Percentiles rank a stretch among this genome's conserved stretches.
phyloP scores from a whole-genome alignment of 352 stramenopile genomes.

The Saprolegnia parasitica region DNA sequence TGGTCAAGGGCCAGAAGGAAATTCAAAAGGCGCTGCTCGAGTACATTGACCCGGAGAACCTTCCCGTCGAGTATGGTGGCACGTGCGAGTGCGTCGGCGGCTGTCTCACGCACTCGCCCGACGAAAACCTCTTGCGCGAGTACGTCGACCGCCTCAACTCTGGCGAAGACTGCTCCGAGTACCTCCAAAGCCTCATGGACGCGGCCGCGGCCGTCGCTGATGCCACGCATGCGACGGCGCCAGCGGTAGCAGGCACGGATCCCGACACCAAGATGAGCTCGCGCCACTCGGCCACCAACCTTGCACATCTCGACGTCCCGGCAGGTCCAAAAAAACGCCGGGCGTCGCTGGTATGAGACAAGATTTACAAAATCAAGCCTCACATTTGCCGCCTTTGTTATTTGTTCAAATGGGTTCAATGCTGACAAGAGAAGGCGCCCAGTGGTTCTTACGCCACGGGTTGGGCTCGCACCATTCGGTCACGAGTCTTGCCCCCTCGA shows the following conservation, averaged over 20 bases:
- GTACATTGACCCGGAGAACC: conserved; percentile 56
- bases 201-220: background rate
- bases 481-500: too few species aligned
- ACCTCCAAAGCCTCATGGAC: conserved; percentile 12
- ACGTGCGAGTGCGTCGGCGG: conserved; percentile 51
- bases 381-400: too few species aligned
- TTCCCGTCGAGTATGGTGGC: conserved; percentile 62
- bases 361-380: too few species aligned
- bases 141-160: conserved; percentile 38
- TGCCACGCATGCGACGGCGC: background rate
- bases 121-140: conserved; percentile 59
- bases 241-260: background rate
- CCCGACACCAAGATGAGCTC: conserved; percentile 6
- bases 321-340: background rate
- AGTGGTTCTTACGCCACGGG: too few species aligned
- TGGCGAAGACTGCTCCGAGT: conserved; percentile 22
- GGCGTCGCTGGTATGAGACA: background rate
- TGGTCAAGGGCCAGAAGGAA: conserved; percentile 58
- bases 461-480: too few species aligned
- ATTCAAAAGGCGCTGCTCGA: conserved; percentile 66
- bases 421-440: too few species aligned
- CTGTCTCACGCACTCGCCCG: conserved; percentile 57
- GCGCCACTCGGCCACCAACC: conserved; percentile 9
- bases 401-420: too few species aligned
- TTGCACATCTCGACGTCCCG: background rate